Evolutionary conservation across 345 rosid species (phyloP), one percentile per base, ranked within the genome.

Genomic region (Arabis hirsuta): DNA sequence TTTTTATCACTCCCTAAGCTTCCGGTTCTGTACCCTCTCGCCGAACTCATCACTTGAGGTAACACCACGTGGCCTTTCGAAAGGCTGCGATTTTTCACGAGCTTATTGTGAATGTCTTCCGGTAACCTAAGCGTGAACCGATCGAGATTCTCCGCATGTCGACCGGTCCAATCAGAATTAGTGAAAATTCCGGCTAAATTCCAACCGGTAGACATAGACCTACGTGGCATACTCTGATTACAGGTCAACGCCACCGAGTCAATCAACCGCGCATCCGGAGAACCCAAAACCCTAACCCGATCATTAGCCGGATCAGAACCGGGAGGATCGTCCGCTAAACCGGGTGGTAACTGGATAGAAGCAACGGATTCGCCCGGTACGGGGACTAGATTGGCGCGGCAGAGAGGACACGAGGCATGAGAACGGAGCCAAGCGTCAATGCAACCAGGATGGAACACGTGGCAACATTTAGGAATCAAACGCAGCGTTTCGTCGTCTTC

Each of bases 371-470:
- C 90, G 0, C 86, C 88, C 11, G 91, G 87, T 42, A 73, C 70
- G 0, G 90, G 88, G 0, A 77, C 68, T 74, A 93, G 87, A 77
- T 86, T 65, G 51, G 90, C 90, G 9, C 98, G 94, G 70, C 97
- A 93, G 16, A 93, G 92, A 3, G 97, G 98, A 67, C 94, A 90
- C 31, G 96, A 89, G 56, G 78, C 74, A 56, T 87, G 92, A 52
- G 89, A 82, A 4, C 75, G 78, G 7, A 93, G 83, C 98, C 98
- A 93, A 14, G 86, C 85, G 61, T 86, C 97, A 55, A 93, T 84
- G 55, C 98, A 93, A 24, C 77, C 86, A 9, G 84, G 84, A 69
- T 93, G 97, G 26, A 88, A 93, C 62, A 89, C 97, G 81, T 93
- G 98, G 81, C 78, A 79, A 41, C 97, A 93, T 73, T 85, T 84